phyloP scores from a whole-genome alignment of 345 rosid species.

The Linum lewisii region DNA sequence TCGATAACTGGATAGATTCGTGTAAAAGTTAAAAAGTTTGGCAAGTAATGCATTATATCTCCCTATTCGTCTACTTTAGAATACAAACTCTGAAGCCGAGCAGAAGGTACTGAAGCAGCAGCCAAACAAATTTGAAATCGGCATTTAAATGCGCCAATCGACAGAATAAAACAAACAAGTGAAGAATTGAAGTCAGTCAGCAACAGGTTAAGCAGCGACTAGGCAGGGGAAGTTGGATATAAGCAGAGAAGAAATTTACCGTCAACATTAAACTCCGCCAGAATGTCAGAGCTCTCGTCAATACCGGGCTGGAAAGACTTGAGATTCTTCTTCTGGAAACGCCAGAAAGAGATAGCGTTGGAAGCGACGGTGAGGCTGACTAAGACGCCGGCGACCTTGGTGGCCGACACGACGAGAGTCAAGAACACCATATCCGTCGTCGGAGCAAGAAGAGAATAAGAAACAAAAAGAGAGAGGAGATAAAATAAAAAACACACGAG shows the following conservation, averaged over 20 bases:
- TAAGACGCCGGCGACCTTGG: conserved; percentile 60
- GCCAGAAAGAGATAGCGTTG: conserved; percentile 61
- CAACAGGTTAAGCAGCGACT: background rate
- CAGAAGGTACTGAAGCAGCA: background rate
- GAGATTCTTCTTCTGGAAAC: conserved; percentile 50
- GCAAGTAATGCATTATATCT: too few species aligned
- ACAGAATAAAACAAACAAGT: background rate
- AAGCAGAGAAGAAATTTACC: conserved; percentile 16
- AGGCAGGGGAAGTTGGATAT: background rate
- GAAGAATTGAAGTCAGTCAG: background rate
- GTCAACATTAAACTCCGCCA: conserved; percentile 54
- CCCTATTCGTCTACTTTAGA: too few species aligned
- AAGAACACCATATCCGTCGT: conserved; percentile 26
- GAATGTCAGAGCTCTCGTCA: conserved; percentile 58
- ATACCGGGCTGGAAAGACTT: conserved; percentile 54
- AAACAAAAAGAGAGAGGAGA: background rate
- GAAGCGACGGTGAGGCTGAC: conserved; percentile 63
- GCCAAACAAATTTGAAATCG: background rate
- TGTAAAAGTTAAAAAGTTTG: too few species aligned
- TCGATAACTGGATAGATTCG: too few species aligned
- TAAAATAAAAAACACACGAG: background rate
- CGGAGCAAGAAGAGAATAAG: background rate
- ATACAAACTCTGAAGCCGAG: background rate
- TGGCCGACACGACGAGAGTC: conserved; percentile 41
- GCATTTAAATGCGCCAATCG: background rate